phyloP scores from a whole-genome alignment of 306 rosid species.

The Quercus parvula region DNA sequence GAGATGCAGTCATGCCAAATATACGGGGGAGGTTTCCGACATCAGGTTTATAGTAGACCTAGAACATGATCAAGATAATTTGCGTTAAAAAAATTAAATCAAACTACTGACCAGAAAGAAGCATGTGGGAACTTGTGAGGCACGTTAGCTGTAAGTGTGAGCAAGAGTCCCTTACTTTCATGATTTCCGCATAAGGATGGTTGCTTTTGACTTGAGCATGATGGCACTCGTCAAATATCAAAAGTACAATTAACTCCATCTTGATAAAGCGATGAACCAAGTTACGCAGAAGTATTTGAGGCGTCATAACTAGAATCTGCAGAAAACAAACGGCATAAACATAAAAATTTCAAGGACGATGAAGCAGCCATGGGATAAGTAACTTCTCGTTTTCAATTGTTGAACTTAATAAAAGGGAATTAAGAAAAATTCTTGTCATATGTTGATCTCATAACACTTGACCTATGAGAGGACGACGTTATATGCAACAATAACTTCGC shows the following conservation, averaged over 20 bases:
- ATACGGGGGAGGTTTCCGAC: constrained; percentile 66
- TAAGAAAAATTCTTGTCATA: not conserved
- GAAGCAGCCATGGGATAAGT: constrained; percentile 3
- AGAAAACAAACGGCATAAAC: constrained; percentile 19
- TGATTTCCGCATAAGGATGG: constrained; percentile 86
- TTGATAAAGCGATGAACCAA: constrained; percentile 72
- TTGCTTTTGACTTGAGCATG: constrained; percentile 88
- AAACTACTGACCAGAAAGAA: constrained; percentile 6
- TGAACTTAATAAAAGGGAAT: not conserved
- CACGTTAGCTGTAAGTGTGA: constrained; percentile 12
- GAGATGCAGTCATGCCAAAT: constrained; percentile 99
- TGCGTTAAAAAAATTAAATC: constrained; percentile 8
- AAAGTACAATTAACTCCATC: constrained; percentile 78
- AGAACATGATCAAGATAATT: constrained; percentile 21
- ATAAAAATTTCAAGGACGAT: constrained; percentile 3
- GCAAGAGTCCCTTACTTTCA: constrained; percentile 64
- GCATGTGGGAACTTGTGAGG: constrained; percentile 7
- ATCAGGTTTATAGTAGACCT: constrained; percentile 54
- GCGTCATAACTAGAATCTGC: constrained; percentile 96
- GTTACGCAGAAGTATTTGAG: constrained; percentile 58
- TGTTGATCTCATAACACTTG: constrained; percentile 1
- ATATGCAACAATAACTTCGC: not conserved
- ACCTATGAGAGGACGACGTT: not conserved
- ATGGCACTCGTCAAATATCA: constrained; percentile 97
- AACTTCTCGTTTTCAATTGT: not conserved